These are phyloP conservation scores for Boletus reticuloceps DNA, from an alignment of 768 basidiomycete genomes.

Conservation along the genomic window DNA sequence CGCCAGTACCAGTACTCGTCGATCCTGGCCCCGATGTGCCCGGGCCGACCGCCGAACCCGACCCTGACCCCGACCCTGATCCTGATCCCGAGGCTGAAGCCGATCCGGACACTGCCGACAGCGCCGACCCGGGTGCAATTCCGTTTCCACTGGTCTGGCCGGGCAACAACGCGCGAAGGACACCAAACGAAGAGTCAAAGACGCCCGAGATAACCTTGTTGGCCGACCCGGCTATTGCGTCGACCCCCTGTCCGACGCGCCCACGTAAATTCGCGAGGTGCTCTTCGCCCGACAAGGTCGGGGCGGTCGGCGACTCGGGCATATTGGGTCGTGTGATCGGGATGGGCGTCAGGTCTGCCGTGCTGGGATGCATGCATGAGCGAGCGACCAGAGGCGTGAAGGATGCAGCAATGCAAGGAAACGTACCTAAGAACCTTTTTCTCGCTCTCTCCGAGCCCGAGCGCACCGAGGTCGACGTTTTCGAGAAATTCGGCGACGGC, in stretches of 20 bases:
- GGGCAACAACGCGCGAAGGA: constrained; percentile 75
- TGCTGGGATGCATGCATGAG: constrained; percentile 39
- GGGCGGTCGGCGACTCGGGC: constrained; percentile 41
- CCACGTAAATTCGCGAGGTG: constrained; percentile 59
- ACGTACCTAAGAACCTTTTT: constrained; percentile 55
- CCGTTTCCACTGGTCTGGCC: constrained; percentile 21
- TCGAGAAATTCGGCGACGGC: constrained; percentile 96
- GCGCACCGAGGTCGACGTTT: constrained; percentile 80
- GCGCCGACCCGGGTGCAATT: background rate
- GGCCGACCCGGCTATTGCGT: constrained; percentile 78
- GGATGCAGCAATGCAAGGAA: background rate
- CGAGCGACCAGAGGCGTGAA: background rate
- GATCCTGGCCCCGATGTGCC: background rate
- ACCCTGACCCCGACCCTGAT: background rate
- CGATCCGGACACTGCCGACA: no score
- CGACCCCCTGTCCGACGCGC: constrained; percentile 77
- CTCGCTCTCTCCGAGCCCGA: constrained; percentile 62
- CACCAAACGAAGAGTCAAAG: constrained; percentile 87
- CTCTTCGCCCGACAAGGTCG: constrained; percentile 42
- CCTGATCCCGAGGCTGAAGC: background rate
- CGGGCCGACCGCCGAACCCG: background rate
- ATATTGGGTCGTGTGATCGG: constrained; percentile 56
- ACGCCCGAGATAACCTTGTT: constrained; percentile 78
- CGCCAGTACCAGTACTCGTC: background rate
- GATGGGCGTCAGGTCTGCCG: constrained; percentile 80